Evolutionary conservation across 1,284 basidiomycete species (phyloP).

Genomic region (Meira miltonrushii): DNA sequence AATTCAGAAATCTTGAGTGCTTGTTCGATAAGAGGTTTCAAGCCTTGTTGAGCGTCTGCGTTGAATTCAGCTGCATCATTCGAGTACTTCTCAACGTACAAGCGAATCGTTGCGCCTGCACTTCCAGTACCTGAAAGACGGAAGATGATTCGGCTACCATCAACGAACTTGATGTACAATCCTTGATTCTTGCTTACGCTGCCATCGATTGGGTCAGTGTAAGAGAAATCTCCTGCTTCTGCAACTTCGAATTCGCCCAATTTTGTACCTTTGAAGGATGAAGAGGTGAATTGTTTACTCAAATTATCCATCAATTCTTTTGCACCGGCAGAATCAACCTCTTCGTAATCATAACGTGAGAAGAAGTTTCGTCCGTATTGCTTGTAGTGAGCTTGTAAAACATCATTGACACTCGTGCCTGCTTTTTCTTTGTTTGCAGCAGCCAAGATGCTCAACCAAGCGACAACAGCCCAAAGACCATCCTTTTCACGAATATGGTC

Average conservation of each 20-base stretch:
- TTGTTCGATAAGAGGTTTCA: conserved; percentile 91
- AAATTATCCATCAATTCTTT: conserved; percentile 76
- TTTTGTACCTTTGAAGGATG: conserved; percentile 54
- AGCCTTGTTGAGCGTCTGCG: conserved; percentile 75
- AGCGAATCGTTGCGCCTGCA: conserved; percentile 73
- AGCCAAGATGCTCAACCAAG: conserved; percentile 95
- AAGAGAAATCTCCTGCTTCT: conserved; percentile 79
- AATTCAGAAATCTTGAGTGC: conserved; percentile 78
- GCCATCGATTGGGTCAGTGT: conserved; percentile 94
- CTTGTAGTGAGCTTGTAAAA: conserved; percentile 76
- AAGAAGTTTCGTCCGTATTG: conserved; percentile 97
- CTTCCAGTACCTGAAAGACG: conserved; percentile 91
- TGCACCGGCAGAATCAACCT: conserved; percentile 85
- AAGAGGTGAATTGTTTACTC: conserved; percentile 66
- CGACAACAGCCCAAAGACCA: conserved; percentile 92
- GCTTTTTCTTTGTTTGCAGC: conserved; percentile 71
- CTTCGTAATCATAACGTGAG: conserved; percentile 95
- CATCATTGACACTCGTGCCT: conserved; percentile 41
- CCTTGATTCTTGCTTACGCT: conserved; percentile 93
- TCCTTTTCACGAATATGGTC: conserved; percentile 99
- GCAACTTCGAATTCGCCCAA: conserved; percentile 70
- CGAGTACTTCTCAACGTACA: conserved; percentile 68
- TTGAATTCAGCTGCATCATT: conserved; percentile 70
- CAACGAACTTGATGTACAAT: conserved; percentile 81
- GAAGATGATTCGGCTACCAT: conserved; percentile 91